Base-by-base conservation (phyloP, 2,329 filamentous ascomycete species). In the Diaporthe australafricana region DNA sequence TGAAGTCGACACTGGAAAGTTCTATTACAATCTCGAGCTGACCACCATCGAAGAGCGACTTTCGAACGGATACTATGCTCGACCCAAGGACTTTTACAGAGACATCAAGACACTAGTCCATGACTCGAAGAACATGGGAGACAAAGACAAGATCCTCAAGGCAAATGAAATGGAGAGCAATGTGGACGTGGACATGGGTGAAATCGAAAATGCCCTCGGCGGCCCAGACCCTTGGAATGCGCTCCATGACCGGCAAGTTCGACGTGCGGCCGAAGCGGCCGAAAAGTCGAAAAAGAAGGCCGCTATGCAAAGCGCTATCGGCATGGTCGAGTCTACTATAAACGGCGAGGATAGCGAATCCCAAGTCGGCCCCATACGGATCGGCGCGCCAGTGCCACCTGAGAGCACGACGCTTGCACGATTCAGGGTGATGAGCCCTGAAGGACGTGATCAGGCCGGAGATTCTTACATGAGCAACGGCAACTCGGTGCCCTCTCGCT, bases 21-120 rank as follows among this genome's bases (percentile, higher is more conserved):
- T 95, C 81, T 98, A 92, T 81, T 98, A 98, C 85, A 99, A 99
- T 76, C 86, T 99, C 56, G 95, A 98, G 79, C 93, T 96, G 14
- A 92, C 92, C 4, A 96, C 93, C 1, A 98, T 99, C 68, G 96
- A 99, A 83, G 95, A 98, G 80, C 92, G 96, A n/a, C 86, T 99
- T 42, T 97, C 95, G 5, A 98, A 99, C 80, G 96, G 96, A 6
- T 99, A 94, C 82, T 99, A 99, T 82, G 94, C 95, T 76, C 91
- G 95, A 14, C 94, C 95, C 0, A 92, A 92, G 77, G 96, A 98
- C 79, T 99, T 98, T 79, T 83, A 97, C 65, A 91, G 91, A 50
- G 96, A 99, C 79, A 94, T 98, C 77, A 94, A 92, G 79, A 90
- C 92, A 45, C 85, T 99, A 6, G 92, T 92, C 27, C 96, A 94